Percentiles rank a stretch among this genome's conserved stretches.
Evolutionary conservation across 352 stramenopile genomes (phyloP).

Genomic region (Globisporangium spinosum): DNA sequence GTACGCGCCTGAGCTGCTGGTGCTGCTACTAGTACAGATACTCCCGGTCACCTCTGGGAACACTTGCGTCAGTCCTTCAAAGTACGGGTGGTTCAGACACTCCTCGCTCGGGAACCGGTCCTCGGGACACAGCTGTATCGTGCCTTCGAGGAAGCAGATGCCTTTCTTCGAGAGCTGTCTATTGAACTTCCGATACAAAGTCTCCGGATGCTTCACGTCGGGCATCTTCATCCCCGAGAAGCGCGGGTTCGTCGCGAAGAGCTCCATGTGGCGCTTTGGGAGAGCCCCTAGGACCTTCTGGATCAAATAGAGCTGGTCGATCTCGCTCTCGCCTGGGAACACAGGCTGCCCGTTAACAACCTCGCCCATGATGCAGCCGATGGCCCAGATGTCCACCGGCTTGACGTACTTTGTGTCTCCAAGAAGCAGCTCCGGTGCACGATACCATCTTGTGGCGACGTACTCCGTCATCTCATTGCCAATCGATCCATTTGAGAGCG

Average conservation of each 20-base stretch:
- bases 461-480: constrained; percentile 97
- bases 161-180: constrained; percentile 83
- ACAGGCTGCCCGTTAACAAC: constrained; percentile 95
- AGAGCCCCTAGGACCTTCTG: constrained; percentile 98
- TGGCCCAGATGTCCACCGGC: constrained; percentile 94
- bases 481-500: constrained; percentile 64
- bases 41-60: neutral
- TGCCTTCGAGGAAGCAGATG: constrained; percentile 75
- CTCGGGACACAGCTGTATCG: constrained; percentile 73
- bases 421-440: constrained; percentile 98
- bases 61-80: constrained; percentile 60
- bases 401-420: constrained; percentile 98
- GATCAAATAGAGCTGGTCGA: constrained; percentile 99
- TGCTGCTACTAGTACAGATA: constrained; percentile 13
- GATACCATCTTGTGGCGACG: constrained; percentile 98
- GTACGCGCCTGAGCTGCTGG: constrained; percentile 1
- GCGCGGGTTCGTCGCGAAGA: constrained; percentile 89
- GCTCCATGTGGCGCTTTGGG: constrained; percentile 88
- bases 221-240: constrained; percentile 93
- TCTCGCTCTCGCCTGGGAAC: constrained; percentile 98
- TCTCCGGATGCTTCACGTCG: constrained; percentile 91
- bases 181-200: constrained; percentile 88
- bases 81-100: constrained; percentile 86
- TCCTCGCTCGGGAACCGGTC: constrained; percentile 73
- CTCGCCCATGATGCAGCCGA: constrained; percentile 98